A percentile compares a stretch with the other conserved stretches of the same genome.
These are phyloP conservation scores for Colletotrichum lindemuthianum DNA, from an alignment of 2,329 filamentous ascomycete genomes.

Conservation along the genomic window DNA sequence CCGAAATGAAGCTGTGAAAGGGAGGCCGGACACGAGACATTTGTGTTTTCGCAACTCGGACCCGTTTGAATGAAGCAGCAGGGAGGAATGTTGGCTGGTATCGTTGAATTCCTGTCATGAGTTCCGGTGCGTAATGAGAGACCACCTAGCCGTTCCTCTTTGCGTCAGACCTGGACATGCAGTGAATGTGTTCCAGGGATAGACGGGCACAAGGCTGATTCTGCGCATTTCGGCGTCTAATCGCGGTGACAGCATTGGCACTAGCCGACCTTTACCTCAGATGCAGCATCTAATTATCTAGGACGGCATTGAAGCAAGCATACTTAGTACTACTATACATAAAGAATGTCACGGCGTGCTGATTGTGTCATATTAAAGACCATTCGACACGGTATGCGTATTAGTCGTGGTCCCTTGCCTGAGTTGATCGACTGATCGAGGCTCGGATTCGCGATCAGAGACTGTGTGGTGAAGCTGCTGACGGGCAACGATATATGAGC, in stretches of 20 bases:
- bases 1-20: slow-evolving; percentile 10
- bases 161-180: not conserved
- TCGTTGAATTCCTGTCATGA: not conserved
- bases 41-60: slow-evolving; percentile 2
- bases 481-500: too few species aligned
- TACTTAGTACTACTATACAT: too few species aligned
- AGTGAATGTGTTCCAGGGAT: not conserved
- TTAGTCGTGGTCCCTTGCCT: too few species aligned
- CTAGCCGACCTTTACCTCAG: not conserved
- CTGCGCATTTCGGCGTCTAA: not conserved
- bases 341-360: too few species aligned
- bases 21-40: slow-evolving; percentile 18
- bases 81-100: not conserved
- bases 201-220: not conserved
- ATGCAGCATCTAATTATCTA: not conserved
- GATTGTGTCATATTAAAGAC: too few species aligned
- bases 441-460: too few species aligned
- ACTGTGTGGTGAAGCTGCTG: too few species aligned
- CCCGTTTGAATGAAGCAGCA: not conserved
- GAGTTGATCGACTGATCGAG: too few species aligned
- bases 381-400: too few species aligned
- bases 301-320: not conserved
- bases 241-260: not conserved
- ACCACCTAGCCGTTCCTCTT: not conserved
- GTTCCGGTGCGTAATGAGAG: not conserved